Evolutionary conservation across 768 basidiomycete species (phyloP), one percentile per base, ranked within the genome.

Genomic region (Postia placenta): DNA sequence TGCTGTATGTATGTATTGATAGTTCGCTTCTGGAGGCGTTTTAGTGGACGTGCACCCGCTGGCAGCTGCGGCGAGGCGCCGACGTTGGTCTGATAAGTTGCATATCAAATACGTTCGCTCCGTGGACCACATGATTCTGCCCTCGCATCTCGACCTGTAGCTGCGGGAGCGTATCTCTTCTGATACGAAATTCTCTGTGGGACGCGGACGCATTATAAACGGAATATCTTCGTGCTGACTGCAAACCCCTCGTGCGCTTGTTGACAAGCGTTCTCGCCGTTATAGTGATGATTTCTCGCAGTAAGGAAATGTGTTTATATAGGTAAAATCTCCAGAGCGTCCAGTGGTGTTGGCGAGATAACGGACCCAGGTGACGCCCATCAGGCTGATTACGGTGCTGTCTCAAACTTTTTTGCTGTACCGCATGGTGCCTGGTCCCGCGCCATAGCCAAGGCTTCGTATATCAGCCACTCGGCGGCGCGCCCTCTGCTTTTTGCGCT

Each of bases 341-440:
- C n/a, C n/a, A n/a, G n/a, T n/a, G n/a, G n/a, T n/a, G n/a, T n/a
- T n/a, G 30, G 30, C 15, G 30, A 33, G 38, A 39, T 39, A 39
- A 39, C 38, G 38, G 20, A 39, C 7, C 38, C 19, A 17, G 38
- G 17, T 39, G 38, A 39, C 38, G 38, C 38, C 38, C 38, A 39
- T 39, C 38, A 39, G 17, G 38, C 38, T 33, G 30, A 33, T 33
- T 33, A 15, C 30, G 15, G 30, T 33, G 30, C 9, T 33, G 30
- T 33, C 30, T 33, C 30, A 33, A 7, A 22, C 24, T 43, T 52
- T 52, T 52, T 43, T 49, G 52, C 26, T 45, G 41, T 43, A 45
- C 44, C 44, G 44, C 44, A 30, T 45, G 44, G 44, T 7, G 11
- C 41, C 7, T 42, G 43, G 15, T 30, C 27, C 9, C 30, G 30